Conservation (phyloP, 345 rosid genomes). For the Mangifera indica region DNA sequence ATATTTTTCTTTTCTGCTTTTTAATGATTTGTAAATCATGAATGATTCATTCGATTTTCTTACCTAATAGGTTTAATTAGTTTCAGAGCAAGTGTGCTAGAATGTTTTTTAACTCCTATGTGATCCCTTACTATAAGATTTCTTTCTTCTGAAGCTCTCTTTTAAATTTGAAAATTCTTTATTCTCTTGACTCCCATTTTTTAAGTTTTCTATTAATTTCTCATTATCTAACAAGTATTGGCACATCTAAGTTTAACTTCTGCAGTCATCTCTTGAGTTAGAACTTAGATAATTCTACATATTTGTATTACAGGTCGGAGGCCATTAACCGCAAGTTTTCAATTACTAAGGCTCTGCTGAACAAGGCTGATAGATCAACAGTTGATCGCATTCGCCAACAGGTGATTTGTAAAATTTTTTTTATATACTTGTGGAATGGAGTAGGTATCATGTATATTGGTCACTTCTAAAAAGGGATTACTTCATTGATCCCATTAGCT, state of each 20-base stretch:
- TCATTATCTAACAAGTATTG: background rate
- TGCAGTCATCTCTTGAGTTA: background rate
- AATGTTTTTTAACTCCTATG: background rate
- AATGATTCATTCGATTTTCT: too few relatives aligned
- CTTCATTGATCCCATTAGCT: slow-evolving; percentile 42
- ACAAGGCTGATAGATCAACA: slow-evolving; percentile 85
- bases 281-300: background rate
- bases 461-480: slow-evolving; percentile 14
- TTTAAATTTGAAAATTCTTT: background rate
- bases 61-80: background rate
- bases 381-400: slow-evolving; percentile 79
- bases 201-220: background rate
- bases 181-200: background rate
- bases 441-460: slow-evolving; percentile 13
- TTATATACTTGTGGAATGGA: slow-evolving; percentile 10
- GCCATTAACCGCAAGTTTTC: slow-evolving; percentile 75
- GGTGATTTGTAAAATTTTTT: slow-evolving; percentile 43
- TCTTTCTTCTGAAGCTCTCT: background rate
- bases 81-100: background rate
- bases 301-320: slow-evolving; percentile 53
- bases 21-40: background rate
- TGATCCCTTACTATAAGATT: background rate
- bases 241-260: background rate
- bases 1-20: background rate
- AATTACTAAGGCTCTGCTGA: slow-evolving; percentile 72